Evolutionary conservation across 2,329 filamentous ascomycete species (phyloP).

Genomic region (Diaporthe citrichinensis): DNA sequence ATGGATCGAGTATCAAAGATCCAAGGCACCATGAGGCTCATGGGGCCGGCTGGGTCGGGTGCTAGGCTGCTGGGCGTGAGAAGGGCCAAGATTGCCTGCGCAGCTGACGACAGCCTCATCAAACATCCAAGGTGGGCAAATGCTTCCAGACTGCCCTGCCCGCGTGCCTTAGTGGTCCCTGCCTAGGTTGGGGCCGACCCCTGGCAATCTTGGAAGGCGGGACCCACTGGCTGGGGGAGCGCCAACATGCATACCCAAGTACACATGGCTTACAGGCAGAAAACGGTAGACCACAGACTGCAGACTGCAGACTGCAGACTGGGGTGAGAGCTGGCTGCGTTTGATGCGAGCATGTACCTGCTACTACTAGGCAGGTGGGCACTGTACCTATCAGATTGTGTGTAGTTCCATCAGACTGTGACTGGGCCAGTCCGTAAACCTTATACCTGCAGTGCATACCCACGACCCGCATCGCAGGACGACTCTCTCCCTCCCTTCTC

Average conservation of each 20-base stretch:
- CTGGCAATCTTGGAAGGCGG: slow-evolving; percentile 31
- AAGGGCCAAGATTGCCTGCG: neutral
- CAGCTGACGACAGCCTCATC: slow-evolving; percentile 32
- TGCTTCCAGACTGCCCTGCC: slow-evolving; percentile 7
- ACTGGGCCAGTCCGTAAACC: slow-evolving; percentile 22
- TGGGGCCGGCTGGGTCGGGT: neutral
- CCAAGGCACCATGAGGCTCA: neutral
- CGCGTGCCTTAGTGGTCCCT: slow-evolving; percentile 2
- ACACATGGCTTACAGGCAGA: slow-evolving; percentile 20
- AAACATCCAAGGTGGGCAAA: neutral
- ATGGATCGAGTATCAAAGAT: slow-evolving; percentile 16
- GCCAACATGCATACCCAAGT: slow-evolving; percentile 8
- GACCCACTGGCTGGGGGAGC: neutral
- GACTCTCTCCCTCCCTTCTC: neutral
- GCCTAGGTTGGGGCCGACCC: neutral
- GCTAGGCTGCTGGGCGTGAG: neutral
- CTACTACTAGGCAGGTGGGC: too few relatives aligned
- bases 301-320: neutral
- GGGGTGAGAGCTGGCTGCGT: neutral
- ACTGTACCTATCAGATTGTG: too few relatives aligned
- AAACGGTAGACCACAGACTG: neutral
- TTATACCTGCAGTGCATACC: slow-evolving; percentile 42
- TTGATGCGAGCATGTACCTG: neutral
- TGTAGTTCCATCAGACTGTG: too few relatives aligned
- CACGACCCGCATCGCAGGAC: slow-evolving; percentile 11